These are phyloP conservation scores for Cercophora scortea DNA, from an alignment of 495 filamentous ascomycete genomes.

Conservation along the genomic window DNA sequence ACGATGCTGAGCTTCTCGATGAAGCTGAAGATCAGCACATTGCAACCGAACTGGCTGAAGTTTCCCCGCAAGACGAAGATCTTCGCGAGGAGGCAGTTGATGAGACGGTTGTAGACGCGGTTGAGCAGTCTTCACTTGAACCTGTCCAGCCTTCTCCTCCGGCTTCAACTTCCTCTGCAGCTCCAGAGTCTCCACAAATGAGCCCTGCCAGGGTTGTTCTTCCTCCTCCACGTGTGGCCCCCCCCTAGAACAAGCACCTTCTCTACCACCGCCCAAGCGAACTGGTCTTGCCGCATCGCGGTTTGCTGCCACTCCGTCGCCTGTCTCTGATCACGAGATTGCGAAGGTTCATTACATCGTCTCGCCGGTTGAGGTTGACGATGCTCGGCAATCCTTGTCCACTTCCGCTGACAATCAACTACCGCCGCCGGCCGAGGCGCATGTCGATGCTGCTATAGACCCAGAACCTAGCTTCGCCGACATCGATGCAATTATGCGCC, in stretches of 20 bases:
- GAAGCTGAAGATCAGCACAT: slow-evolving; percentile 12
- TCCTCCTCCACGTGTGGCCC: not conserved
- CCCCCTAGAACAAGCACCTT: slow-evolving; percentile 28
- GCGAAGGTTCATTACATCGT: slow-evolving; percentile 20
- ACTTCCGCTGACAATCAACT: slow-evolving; percentile 5
- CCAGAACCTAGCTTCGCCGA: slow-evolving; percentile 63
- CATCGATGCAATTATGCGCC: slow-evolving; percentile 79
- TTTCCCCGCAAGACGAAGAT: not conserved
- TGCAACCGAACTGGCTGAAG: not conserved
- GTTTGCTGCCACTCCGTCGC: slow-evolving; percentile 16
- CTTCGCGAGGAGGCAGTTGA: not conserved
- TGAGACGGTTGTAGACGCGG: slow-evolving; percentile 5
- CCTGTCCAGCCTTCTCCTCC: too few relatives aligned
- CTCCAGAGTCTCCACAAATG: too few relatives aligned
- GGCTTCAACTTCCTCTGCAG: too few relatives aligned
- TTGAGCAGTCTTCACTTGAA: slow-evolving; percentile 1
- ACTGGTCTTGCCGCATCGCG: slow-evolving; percentile 26
- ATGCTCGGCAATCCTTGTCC: slow-evolving; percentile 6
- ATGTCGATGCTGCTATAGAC: slow-evolving; percentile 3
- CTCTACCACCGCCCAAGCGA: slow-evolving; percentile 26
- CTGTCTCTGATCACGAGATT: slow-evolving; percentile 17
- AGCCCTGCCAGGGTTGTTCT: not conserved
- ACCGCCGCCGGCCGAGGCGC: slow-evolving; percentile 3
- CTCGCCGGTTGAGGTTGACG: slow-evolving; percentile 16
- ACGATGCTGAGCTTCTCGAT: slow-evolving; percentile 23